Evolutionary conservation across 208 protist species (phyloP).

Genomic region (Leishmania mexicana): DNA sequence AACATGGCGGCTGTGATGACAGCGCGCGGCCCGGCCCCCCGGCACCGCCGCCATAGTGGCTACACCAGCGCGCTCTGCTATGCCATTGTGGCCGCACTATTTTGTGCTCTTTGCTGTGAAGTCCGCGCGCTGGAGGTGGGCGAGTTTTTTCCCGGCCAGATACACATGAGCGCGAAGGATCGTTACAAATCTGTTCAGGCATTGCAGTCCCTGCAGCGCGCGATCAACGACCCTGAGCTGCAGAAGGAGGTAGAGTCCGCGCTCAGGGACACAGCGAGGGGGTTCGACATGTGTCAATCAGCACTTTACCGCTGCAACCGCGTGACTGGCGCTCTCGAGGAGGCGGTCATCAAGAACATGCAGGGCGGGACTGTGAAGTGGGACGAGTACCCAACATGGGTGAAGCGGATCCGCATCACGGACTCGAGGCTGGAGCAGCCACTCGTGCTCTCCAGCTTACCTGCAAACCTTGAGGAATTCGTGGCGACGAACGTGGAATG

Average conservation of each 20-base stretch:
- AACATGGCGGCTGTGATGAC: neutral
- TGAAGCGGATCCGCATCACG: conserved; percentile 6
- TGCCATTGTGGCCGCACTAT: neutral
- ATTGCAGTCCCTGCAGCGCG: neutral
- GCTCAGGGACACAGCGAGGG: neutral
- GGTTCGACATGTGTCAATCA: conserved; percentile 5
- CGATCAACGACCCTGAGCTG: neutral
- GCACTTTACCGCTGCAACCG: conserved; percentile 17
- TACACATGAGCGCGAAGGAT: neutral
- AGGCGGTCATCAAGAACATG: conserved; percentile 4
- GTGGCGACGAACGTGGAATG: conserved; percentile 2
- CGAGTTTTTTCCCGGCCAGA: neutral
- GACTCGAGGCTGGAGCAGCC: conserved; percentile 14
- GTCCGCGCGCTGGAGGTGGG: neutral
- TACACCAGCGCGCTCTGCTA: neutral
- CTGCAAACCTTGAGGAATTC: conserved; percentile 10
- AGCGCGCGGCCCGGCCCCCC: neutral
- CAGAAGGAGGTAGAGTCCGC: neutral
- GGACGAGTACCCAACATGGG: conserved; percentile 1
- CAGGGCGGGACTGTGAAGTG: conserved; percentile 7
- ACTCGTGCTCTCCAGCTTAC: conserved; percentile 11
- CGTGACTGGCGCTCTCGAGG: neutral
- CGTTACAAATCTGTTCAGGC: neutral
- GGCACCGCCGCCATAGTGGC: neutral
- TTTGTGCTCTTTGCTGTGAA: conserved; percentile 1